A percentile compares a stretch with the other conserved stretches of the same genome.
These are phyloP conservation scores for Phytophthora nicotianae DNA, from an alignment of 352 stramenopile species.

Conservation along the genomic window DNA sequence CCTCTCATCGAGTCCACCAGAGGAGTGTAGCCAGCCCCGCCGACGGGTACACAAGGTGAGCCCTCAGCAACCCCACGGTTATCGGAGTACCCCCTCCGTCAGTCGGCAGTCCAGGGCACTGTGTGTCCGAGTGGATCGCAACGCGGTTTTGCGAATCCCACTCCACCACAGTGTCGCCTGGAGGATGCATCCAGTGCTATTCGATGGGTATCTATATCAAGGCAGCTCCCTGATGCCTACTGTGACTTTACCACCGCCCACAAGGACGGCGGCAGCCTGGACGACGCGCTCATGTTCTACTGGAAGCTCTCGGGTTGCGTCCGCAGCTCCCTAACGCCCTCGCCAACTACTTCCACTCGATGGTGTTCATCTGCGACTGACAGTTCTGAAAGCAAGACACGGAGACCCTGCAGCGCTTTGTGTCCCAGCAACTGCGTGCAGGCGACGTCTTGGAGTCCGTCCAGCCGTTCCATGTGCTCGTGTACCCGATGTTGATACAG, in stretches of 20 bases:
- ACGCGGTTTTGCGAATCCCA: too few relatives aligned
- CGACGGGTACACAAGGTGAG: too few relatives aligned
- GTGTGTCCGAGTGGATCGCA: too few relatives aligned
- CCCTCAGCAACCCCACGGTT: too few relatives aligned
- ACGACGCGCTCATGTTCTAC: constrained; percentile 94
- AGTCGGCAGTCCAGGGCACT: too few relatives aligned
- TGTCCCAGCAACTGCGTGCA: constrained; percentile 63
- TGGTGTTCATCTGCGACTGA: constrained; percentile 95
- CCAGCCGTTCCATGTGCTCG: constrained; percentile 93
- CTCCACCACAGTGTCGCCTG: constrained; percentile 78
- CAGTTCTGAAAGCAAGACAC: constrained; percentile 80
- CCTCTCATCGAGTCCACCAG: too few relatives aligned
- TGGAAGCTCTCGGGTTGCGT: constrained; percentile 90
- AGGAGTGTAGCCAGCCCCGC: too few relatives aligned
- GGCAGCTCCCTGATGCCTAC: constrained; percentile 90
- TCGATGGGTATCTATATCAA: constrained; percentile 91
- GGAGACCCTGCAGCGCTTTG: constrained; percentile 59
- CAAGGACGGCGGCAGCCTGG: constrained; percentile 88
- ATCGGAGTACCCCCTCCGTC: too few relatives aligned
- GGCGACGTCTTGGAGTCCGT: constrained; percentile 81
- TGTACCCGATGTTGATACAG: constrained; percentile 88
- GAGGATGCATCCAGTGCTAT: constrained; percentile 92
- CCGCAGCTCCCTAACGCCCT: constrained; percentile 93
- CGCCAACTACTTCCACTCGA: constrained; percentile 92
- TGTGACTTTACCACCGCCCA: constrained; percentile 93